Conservation (phyloP, 2,329 filamentous ascomycete genomes). For the Penicillium sp. region DNA sequence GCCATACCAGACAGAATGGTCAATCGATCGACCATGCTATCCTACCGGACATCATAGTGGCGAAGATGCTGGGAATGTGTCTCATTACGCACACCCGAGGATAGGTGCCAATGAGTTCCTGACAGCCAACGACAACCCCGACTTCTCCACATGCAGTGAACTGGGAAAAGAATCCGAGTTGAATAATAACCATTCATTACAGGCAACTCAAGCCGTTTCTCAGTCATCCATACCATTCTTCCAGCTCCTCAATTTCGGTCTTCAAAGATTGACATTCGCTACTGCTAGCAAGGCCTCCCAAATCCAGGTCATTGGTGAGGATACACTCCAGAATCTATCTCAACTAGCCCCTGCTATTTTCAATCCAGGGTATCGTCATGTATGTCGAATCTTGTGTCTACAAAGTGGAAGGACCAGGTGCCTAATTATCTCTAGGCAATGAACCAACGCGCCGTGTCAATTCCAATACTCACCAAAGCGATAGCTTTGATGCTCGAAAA, state of each 20-base stretch:
- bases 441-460: conserved; percentile 34
- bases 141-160: no score
- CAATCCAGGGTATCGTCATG: conserved; percentile 31
- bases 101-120: no score
- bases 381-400: conserved; percentile 5
- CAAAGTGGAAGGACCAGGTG: not conserved
- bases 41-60: not conserved
- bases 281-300: conserved; percentile 1
- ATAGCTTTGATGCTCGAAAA: conserved; percentile 31
- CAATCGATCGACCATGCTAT: not conserved
- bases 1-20: not conserved
- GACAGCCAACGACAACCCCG: no score
- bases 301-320: conserved; percentile 4
- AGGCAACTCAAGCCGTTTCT: not conserved
- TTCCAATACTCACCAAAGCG: conserved; percentile 37
- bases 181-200: no score
- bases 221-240: conserved; percentile 6
- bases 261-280: conserved; percentile 23
- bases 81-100: no score
- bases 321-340: conserved; percentile 18
- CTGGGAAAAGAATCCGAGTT: no score
- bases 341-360: conserved; percentile 32
- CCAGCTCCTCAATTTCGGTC: conserved; percentile 27
- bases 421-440: conserved; percentile 29
- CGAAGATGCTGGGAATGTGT: no score